Evolutionary conservation across 768 basidiomycete species (phyloP).

Genomic region (Russula olivacea): DNA sequence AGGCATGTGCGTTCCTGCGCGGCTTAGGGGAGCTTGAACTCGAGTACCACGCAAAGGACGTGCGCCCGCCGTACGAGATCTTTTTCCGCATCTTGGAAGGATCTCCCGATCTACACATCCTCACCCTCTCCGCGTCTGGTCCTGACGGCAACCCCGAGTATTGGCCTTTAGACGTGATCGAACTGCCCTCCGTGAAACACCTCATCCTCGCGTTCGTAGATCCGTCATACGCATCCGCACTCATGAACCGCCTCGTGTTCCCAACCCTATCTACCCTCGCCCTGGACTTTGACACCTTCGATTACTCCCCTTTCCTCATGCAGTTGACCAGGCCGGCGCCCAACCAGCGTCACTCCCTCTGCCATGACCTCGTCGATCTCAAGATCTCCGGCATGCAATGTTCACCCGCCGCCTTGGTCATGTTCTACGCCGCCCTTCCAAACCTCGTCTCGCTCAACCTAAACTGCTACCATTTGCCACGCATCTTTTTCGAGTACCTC

Average conservation of each 20-base stretch:
- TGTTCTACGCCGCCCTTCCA: constrained; percentile 43
- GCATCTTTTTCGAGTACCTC: constrained; percentile 29
- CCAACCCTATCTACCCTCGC: constrained; percentile 36
- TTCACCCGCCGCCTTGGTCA: constrained; percentile 30
- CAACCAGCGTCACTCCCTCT: constrained; percentile 35
- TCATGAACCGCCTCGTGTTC: constrained; percentile 33
- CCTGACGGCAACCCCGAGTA: constrained; percentile 40
- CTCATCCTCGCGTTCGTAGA: constrained; percentile 34
- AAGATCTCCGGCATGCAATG: constrained; percentile 50
- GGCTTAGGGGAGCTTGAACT: constrained; percentile 50
- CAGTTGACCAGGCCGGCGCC: constrained; percentile 40
- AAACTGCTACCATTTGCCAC: constrained; percentile 33
- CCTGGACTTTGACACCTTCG: constrained; percentile 52
- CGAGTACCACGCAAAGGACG: constrained; percentile 56
- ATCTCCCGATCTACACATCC: constrained; percentile 48
- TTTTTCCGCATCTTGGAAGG: constrained; percentile 47
- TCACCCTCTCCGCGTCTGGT: constrained; percentile 54
- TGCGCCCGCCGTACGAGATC: constrained; percentile 51
- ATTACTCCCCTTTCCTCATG: constrained; percentile 46
- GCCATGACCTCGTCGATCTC: constrained; percentile 46
- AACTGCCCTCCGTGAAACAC: constrained; percentile 28
- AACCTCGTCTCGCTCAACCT: constrained; percentile 43
- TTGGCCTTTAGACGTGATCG: constrained; percentile 32
- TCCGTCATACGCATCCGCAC: constrained; percentile 31
- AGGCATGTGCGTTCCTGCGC: constrained; percentile 39